phyloP scores from a whole-genome alignment of 768 basidiomycete genomes.

The Tulasnella sp. region DNA sequence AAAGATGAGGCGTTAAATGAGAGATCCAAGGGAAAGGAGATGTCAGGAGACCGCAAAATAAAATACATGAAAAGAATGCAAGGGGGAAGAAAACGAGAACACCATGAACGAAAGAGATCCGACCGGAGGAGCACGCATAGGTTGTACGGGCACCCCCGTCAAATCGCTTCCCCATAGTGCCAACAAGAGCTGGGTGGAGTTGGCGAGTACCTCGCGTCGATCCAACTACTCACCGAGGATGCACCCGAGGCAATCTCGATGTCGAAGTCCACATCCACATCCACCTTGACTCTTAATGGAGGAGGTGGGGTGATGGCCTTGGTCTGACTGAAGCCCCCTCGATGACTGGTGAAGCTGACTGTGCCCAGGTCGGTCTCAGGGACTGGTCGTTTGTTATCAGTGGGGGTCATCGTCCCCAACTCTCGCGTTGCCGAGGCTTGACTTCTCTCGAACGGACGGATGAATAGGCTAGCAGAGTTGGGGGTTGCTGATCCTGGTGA shows the following conservation, averaged over 20 bases:
- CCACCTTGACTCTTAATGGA: slow-evolving; percentile 3
- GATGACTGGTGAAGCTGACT: background rate
- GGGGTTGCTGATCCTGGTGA: background rate
- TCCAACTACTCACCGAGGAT: background rate
- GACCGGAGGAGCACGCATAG: background rate
- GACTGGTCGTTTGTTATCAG: background rate
- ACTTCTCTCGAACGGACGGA: background rate
- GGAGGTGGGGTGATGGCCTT: background rate
- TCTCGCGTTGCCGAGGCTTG: background rate
- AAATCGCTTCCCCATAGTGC: slow-evolving; percentile 1
- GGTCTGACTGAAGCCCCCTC: background rate
- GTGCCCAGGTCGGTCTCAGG: background rate
- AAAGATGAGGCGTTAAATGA: background rate
- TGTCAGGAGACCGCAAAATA: background rate
- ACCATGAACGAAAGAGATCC: background rate
- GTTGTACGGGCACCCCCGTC: background rate
- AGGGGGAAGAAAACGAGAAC: background rate
- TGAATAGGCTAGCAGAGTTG: background rate
- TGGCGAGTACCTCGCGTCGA: background rate
- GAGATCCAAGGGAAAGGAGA: background rate
- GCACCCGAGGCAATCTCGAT: background rate
- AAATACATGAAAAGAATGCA: background rate
- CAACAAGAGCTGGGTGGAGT: background rate
- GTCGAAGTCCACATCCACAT: slow-evolving; percentile 10
- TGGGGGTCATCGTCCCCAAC: background rate